Evolutionary conservation across 768 basidiomycete genomes (phyloP).

Genomic region (Lactarius sp.): DNA sequence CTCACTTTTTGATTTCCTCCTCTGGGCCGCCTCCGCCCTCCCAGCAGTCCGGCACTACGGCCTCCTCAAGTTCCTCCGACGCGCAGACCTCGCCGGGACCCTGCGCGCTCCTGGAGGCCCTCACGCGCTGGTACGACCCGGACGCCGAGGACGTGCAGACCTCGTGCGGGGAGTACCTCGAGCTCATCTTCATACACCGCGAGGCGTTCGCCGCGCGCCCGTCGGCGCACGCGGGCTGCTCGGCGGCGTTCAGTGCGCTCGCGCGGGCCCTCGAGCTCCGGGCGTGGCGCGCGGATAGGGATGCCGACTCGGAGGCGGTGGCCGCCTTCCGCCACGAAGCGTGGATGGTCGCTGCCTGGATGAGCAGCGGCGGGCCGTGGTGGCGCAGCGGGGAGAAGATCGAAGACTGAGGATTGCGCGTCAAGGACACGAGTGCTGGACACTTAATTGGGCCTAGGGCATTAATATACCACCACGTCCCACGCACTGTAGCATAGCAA

Average conservation of each 20-base stretch:
- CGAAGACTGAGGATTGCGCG: not conserved
- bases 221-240: constrained; percentile 57
- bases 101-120: constrained; percentile 33
- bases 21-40: too few species aligned
- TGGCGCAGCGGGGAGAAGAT: constrained; percentile 22
- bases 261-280: constrained; percentile 58
- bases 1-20: too few species aligned
- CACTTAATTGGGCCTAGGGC: constrained; percentile 5
- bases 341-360: constrained; percentile 42
- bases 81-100: constrained; percentile 4
- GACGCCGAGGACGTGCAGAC: constrained; percentile 39
- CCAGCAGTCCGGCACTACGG: constrained; percentile 23
- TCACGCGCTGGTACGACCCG: constrained; percentile 28
- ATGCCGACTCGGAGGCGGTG: constrained; percentile 66
- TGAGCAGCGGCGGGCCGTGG: constrained; percentile 24
- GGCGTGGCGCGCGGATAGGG: constrained; percentile 66
- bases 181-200: constrained; percentile 73
- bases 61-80: constrained; percentile 26
- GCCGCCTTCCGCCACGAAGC: constrained; percentile 67
- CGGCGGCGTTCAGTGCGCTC: constrained; percentile 58
- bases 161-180: constrained; percentile 71
- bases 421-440: not conserved
- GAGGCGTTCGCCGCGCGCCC: constrained; percentile 61
- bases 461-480: not conserved
- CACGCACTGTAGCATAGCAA: constrained; percentile 22